A percentile compares a stretch with the other conserved stretches of the same genome.
Evolutionary conservation across 345 rosid genomes (phyloP).

Genomic region (Toxicodendron radicans): DNA sequence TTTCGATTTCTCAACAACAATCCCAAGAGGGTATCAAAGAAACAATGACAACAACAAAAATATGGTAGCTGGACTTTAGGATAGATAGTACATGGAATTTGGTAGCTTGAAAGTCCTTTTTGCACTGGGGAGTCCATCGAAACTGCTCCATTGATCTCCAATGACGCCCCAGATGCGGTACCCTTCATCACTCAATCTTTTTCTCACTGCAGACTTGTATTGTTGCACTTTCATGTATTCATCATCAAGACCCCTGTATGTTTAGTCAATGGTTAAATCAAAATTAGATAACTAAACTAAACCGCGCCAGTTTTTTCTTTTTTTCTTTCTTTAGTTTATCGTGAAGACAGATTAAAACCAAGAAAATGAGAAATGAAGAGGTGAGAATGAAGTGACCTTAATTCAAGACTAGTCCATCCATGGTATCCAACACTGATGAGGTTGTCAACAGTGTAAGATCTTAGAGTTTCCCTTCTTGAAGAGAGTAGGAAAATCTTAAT

Average conservation of each 20-base stretch:
- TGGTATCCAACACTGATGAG: conserved; percentile 81
- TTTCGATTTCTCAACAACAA: background rate
- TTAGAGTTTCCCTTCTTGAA: conserved; percentile 63
- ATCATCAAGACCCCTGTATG: conserved; percentile 61
- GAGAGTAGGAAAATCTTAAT: conserved; percentile 75
- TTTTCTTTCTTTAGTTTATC: no score
- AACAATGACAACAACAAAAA: background rate
- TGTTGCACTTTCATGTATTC: conserved; percentile 54
- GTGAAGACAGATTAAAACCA: no score
- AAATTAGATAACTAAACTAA: background rate
- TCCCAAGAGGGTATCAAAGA: background rate
- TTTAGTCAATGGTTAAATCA: background rate
- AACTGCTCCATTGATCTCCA: conserved; percentile 85
- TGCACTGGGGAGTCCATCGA: conserved; percentile 63
- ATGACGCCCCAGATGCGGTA: conserved; percentile 78
- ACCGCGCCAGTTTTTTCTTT: no score
- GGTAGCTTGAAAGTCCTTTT: conserved; percentile 87
- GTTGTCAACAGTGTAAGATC: conserved; percentile 79
- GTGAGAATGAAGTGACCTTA: conserved; percentile 41
- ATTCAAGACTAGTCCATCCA: conserved; percentile 68
- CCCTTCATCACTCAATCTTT: conserved; percentile 48
- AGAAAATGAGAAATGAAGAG: background rate
- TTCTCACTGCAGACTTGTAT: conserved; percentile 62
- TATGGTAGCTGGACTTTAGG: conserved; percentile 14
- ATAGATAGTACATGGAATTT: conserved; percentile 71